phyloP scores from a whole-genome alignment of 2,329 filamentous ascomycete species.

The Ascochyta koolunga region DNA sequence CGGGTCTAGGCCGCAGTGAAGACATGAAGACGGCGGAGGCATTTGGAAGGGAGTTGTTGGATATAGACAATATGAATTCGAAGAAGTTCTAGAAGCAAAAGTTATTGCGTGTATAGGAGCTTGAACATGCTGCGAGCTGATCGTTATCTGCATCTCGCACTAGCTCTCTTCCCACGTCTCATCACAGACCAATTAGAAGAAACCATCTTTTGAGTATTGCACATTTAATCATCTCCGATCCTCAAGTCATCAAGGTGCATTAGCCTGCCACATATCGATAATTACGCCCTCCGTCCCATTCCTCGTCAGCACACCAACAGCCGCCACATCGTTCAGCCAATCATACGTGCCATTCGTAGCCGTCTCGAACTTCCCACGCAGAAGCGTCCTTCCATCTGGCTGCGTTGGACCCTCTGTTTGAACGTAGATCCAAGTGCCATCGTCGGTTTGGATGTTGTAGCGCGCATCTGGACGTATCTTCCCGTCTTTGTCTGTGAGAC shows the following conservation, averaged over 20 bases:
- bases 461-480: conserved; percentile 44
- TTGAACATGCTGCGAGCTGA: no score
- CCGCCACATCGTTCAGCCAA: conserved; percentile 49
- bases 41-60: no score
- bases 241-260: conserved; percentile 3
- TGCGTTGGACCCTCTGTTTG: conserved; percentile 40
- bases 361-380: conserved; percentile 46
- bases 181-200: no score
- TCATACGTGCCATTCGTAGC: conserved; percentile 39
- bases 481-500: conserved; percentile 33
- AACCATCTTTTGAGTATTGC: no score
- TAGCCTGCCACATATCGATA: conserved; percentile 38
- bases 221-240: no score
- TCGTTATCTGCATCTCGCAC: no score
- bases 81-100: no score
- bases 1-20: no score
- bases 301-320: conserved; percentile 30
- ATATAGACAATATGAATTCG: no score
- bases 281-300: conserved; percentile 26
- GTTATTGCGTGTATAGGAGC: no score
- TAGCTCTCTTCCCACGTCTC: no score
- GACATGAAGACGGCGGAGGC: no score
- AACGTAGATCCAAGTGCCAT: conserved; percentile 44
- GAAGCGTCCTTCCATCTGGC: conserved; percentile 35
- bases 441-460: conserved; percentile 46